These are phyloP conservation scores for Silybum marianum DNA, from an alignment of 129 eudicot genomes.

Conservation along the genomic window DNA sequence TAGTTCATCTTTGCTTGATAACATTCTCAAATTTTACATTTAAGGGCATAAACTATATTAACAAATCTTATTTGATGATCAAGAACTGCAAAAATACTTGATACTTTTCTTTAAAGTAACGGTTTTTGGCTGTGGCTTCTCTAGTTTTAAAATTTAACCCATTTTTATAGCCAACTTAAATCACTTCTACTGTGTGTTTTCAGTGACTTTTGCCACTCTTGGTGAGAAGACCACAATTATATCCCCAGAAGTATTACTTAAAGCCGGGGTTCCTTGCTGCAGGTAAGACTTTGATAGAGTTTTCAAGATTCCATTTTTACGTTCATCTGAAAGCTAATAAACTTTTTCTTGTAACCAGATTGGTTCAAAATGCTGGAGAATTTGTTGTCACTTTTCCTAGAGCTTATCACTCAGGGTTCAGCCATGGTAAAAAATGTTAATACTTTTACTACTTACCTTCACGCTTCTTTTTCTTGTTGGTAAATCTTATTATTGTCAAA, in stretches of 20 bases:
- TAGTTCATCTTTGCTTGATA: neutral
- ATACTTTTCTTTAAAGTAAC: neutral
- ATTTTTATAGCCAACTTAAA: neutral
- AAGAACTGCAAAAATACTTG: neutral
- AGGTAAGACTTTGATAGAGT: slow-evolving; percentile 42
- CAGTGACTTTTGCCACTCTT: slow-evolving; percentile 83
- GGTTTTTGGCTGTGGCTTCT: neutral
- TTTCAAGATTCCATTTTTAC: neutral
- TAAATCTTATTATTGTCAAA: neutral
- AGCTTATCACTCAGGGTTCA: slow-evolving; percentile 95
- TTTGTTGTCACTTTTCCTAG: slow-evolving; percentile 95
- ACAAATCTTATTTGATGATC: neutral
- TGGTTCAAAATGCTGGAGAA: slow-evolving; percentile 92
- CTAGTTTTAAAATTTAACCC: neutral
- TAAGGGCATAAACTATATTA: neutral
- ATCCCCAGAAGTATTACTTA: slow-evolving; percentile 86
- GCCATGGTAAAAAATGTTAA: slow-evolving; percentile 64
- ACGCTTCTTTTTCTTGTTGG: neutral
- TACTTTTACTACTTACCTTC: neutral
- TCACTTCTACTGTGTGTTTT: slow-evolving; percentile 7
- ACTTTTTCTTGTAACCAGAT: slow-evolving; percentile 44
- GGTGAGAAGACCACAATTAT: slow-evolving; percentile 91
- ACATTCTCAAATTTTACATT: neutral
- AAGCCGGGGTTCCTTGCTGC: slow-evolving; percentile 92
- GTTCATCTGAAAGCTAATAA: slow-evolving; percentile 15